These are phyloP conservation scores for Meyerozyma carpophila DNA, from an alignment of 1,139 yeast genomes.

Conservation along the genomic window DNA sequence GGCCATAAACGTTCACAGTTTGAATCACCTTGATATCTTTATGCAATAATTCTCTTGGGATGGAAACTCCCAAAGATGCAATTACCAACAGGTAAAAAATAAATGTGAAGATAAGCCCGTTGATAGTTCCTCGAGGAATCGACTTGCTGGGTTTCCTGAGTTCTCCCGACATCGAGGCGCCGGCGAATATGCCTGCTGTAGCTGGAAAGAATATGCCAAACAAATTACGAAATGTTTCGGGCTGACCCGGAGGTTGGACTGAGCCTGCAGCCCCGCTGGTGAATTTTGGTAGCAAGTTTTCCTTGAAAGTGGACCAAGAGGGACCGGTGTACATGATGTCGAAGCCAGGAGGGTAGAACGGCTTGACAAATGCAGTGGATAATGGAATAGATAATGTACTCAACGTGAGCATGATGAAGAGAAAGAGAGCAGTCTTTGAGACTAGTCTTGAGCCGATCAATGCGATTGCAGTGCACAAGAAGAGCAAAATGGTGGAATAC, in stretches of 20 bases:
- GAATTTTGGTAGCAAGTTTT: slow-evolving; percentile 70
- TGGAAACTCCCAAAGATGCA: slow-evolving; percentile 68
- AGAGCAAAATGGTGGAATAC: slow-evolving; percentile 63
- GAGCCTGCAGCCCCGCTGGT: slow-evolving; percentile 94
- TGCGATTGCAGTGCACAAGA: slow-evolving; percentile 72
- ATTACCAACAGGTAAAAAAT: slow-evolving; percentile 70
- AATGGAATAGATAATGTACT: slow-evolving; percentile 82
- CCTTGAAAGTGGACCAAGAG: slow-evolving; percentile 56
- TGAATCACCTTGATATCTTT: slow-evolving; percentile 81
- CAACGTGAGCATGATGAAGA: slow-evolving; percentile 62
- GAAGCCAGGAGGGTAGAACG: slow-evolving; percentile 42
- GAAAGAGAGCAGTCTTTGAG: slow-evolving; percentile 73
- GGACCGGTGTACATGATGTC: slow-evolving; percentile 64
- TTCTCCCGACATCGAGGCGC: slow-evolving; percentile 99
- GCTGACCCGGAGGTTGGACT: slow-evolving; percentile 43
- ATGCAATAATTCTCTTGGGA: slow-evolving; percentile 72
- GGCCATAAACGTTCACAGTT: slow-evolving; percentile 66
- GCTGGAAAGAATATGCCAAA: slow-evolving; percentile 98
- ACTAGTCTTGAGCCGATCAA: slow-evolving; percentile 80
- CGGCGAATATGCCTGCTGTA: slow-evolving; percentile 96
- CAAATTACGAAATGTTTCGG: slow-evolving; percentile 73
- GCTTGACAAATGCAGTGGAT: slow-evolving; percentile 60
- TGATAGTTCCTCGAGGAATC: slow-evolving; percentile 84
- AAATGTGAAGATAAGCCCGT: slow-evolving; percentile 76
- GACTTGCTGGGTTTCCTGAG: slow-evolving; percentile 76